Conservation (phyloP, 1,284 basidiomycete genomes). For the Apiotrichum gamsii region DNA sequence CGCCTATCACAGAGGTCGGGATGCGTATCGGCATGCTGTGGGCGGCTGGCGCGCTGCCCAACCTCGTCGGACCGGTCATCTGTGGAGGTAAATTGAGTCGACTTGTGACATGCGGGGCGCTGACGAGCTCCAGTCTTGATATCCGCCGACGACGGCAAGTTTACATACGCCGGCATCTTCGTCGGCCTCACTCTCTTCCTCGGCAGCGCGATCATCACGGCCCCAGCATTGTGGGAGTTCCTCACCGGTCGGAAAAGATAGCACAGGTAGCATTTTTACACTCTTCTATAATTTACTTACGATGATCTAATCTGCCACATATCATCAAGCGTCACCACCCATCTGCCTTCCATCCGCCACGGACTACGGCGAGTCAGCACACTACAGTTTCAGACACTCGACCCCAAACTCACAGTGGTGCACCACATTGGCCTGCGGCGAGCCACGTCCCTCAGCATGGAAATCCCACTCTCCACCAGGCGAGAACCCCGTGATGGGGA, state of each 20-base stretch:
- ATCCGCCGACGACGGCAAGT: too few relatives aligned
- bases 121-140: too few relatives aligned
- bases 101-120: too few relatives aligned
- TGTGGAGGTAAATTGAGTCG: constrained; percentile 23
- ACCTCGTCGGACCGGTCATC: constrained; percentile 11
- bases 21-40: constrained; percentile 42
- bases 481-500: constrained; percentile 45
- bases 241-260: too few relatives aligned
- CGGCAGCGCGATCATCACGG: too few relatives aligned
- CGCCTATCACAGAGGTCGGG: constrained; percentile 39
- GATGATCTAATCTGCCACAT: too few relatives aligned
- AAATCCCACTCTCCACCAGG: constrained; percentile 41
- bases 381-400: constrained; percentile 8
- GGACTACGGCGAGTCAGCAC: constrained; percentile 54
- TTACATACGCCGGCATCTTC: too few relatives aligned
- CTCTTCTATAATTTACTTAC: too few relatives aligned
- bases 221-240: too few relatives aligned
- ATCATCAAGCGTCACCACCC: too few relatives aligned
- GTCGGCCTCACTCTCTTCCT: too few relatives aligned
- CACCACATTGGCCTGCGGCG: constrained; percentile 33
- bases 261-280: too few relatives aligned
- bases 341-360: constrained; percentile 61
- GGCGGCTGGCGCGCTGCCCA: constrained; percentile 24
- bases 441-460: constrained; percentile 20
- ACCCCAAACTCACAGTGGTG: constrained; percentile 21